A percentile compares a stretch with the other conserved stretches of the same genome.
These are phyloP conservation scores for Meredithiella fracta DNA, from an alignment of 2,329 filamentous ascomycete species.

Conservation along the genomic window DNA sequence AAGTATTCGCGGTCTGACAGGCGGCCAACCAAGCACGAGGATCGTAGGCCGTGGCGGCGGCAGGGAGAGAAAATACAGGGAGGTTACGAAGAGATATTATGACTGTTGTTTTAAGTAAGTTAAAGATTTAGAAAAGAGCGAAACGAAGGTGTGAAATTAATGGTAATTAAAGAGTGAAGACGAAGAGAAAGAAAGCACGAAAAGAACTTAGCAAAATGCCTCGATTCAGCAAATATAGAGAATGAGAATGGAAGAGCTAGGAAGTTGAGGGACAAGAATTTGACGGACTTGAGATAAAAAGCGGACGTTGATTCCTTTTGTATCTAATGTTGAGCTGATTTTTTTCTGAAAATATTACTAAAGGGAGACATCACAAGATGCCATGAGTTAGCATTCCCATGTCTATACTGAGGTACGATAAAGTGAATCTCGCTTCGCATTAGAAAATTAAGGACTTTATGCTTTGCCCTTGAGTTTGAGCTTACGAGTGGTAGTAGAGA, in stretches of 20 bases:
- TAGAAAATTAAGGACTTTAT: too few relatives aligned
- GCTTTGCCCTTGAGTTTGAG: too few relatives aligned
- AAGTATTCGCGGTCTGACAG: constrained; percentile 4
- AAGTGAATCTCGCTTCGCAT: too few relatives aligned
- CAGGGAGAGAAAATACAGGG: constrained; percentile 11
- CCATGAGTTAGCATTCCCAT: too few relatives aligned
- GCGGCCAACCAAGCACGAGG: constrained; percentile 6
- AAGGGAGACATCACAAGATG: too few relatives aligned
- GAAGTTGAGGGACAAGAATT: background rate
- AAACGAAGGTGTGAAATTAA: background rate
- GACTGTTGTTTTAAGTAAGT: background rate
- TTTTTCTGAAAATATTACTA: too few relatives aligned
- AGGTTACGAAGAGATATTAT: constrained; percentile 10
- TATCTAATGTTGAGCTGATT: background rate
- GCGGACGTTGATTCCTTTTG: background rate
- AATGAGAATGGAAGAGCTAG: background rate
- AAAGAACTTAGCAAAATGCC: background rate
- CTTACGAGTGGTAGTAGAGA: too few relatives aligned
- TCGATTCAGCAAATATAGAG: background rate
- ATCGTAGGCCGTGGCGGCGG: constrained; percentile 6
- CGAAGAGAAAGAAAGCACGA: background rate
- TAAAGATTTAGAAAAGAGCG: background rate
- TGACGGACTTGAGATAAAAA: background rate
- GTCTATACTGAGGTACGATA: too few relatives aligned
- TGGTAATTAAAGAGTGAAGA: background rate